Evolutionary conservation across 306 rosid species (phyloP), one percentile per base, ranked within the genome.

Genomic region (Delonix regia): DNA sequence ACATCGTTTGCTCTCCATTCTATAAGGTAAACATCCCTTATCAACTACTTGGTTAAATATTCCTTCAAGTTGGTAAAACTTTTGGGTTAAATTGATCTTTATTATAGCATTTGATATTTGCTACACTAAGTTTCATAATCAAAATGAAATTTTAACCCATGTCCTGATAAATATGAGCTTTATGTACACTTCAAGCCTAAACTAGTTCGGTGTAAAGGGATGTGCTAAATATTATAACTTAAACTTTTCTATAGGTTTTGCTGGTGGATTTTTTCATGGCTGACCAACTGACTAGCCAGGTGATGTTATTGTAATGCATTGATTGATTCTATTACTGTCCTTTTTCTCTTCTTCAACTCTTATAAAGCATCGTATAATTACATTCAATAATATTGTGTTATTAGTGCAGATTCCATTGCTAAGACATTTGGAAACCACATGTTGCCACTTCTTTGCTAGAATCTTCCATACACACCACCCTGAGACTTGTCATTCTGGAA

Each of bases 271-370:
- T 88, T 80, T 96, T 93, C 52, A 87, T 96, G 98, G 99, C 98
- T 80, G 99, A 96, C 78, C 99, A 96, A 82, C 91, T 96, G 62
- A 93, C 98, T 61, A 96, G 99, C 81, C 99, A 96, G 98, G 99
- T 96, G 78, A 80, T 55, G 63, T 12, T 65, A 48, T n/a, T 74
- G 30, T 13, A 69, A 18, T 33, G 21, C 62, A 70, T 52, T 42
- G 27, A 28, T 65, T 30, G 19, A 25, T 61, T 47, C 1, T 63
- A 10, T 15, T 71, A 27, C 45, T 39, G 12, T 18, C 13, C 10
- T 22, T 71, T 51, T 72, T 38, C 15, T 21, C 75, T 61, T 49
- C 11, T 48, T 1, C 21, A 8, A 4, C 53, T 76, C 55, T 61
- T 38, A 28, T 22, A 14, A 30, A 45, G 18, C 11, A 24, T 59